Conservation (phyloP, 371 early-diverging fungal genomes). For the Capniomyces stellatus region DNA sequence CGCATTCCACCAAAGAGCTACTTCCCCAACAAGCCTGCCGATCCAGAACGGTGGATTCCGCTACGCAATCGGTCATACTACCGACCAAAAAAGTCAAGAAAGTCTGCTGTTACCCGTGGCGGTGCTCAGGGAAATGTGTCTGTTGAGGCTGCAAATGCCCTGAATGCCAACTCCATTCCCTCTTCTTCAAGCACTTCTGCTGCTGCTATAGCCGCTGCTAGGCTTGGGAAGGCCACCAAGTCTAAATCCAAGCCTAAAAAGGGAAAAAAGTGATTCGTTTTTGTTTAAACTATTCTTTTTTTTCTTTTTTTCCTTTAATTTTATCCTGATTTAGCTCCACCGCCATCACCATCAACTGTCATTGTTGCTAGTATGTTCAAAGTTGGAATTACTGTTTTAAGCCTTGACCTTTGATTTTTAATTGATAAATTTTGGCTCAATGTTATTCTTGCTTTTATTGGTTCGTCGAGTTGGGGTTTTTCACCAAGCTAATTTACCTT, state of each 20-base stretch:
- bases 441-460: no score
- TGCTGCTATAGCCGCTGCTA: no score
- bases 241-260: background rate
- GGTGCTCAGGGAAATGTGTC: slow-evolving; percentile 18
- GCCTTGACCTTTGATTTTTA: no score
- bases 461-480: no score
- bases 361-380: no score
- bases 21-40: slow-evolving; percentile 4
- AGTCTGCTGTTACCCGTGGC: slow-evolving; percentile 8
- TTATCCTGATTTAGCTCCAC: no score
- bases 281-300: background rate
- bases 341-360: no score
- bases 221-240: no score
- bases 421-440: no score
- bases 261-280: background rate
- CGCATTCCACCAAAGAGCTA: slow-evolving; percentile 13
- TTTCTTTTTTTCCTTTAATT: background rate
- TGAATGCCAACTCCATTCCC: background rate
- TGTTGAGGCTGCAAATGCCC: background rate
- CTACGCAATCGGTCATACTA: slow-evolving; percentile 24
- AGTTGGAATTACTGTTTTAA: no score
- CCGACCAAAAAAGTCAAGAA: slow-evolving; percentile 11
- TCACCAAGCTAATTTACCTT: no score
- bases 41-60: slow-evolving; percentile 23
- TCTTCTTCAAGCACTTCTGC: background rate